Evolutionary conservation across 2,329 filamentous ascomycete genomes (phyloP).

Genomic region (Aspergillus ibericus): DNA sequence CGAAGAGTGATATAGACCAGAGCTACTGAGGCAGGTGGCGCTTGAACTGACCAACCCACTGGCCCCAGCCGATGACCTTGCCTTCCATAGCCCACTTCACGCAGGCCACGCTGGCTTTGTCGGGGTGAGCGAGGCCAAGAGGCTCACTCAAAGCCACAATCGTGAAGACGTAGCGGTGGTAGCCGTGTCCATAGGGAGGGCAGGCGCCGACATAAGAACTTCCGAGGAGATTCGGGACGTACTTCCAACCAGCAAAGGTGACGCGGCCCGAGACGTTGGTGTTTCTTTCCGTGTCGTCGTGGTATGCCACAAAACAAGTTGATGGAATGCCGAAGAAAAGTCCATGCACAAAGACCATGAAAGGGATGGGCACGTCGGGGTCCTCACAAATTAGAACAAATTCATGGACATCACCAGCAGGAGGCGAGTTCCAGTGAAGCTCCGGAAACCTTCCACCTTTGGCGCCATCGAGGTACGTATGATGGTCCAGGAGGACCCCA

Average conservation of each 20-base stretch:
- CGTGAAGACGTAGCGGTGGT: conserved; percentile 35
- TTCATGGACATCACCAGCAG: conserved; percentile 14
- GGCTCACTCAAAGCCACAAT: conserved; percentile 30
- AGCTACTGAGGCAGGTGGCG: conserved; percentile 23
- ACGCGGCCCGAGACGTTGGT: conserved; percentile 11
- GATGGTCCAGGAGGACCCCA: conserved; percentile 21
- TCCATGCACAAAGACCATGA: conserved; percentile 29
- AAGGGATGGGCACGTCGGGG: conserved; percentile 30
- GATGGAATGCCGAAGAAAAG: conserved; percentile 34
- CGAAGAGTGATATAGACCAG: background rate
- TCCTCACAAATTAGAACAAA: conserved; percentile 34
- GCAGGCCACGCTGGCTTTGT: conserved; percentile 26
- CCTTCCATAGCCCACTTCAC: conserved; percentile 29
- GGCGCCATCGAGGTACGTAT: conserved; percentile 25
- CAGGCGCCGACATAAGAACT: conserved; percentile 28
- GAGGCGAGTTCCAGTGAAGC: conserved; percentile 25
- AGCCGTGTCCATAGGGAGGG: conserved; percentile 32
- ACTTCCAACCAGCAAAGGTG: conserved; percentile 30
- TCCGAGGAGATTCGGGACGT: conserved; percentile 26
- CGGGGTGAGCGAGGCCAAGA: conserved; percentile 21
- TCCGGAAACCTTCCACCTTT: conserved; percentile 24
- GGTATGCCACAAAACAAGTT: conserved; percentile 12
- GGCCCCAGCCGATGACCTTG: conserved; percentile 33
- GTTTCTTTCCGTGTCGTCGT: conserved; percentile 19
- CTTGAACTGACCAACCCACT: conserved; percentile 34